Percentiles rank a stretch among this genome's conserved stretches.
phyloP scores from a whole-genome alignment of 352 stramenopile genomes.

The Paralagenidium karlingii region DNA sequence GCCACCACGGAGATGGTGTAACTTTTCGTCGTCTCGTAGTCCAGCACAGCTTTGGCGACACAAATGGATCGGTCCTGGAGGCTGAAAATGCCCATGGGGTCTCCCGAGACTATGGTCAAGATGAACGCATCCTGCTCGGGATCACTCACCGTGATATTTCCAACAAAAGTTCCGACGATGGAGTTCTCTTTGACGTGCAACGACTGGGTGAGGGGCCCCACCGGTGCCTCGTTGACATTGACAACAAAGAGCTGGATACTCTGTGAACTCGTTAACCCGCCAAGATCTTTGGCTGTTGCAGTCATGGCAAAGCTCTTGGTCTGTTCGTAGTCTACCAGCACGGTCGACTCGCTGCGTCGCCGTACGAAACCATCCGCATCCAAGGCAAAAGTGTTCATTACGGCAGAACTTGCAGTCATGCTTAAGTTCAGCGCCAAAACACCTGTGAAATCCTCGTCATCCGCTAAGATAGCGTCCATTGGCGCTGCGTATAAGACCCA shows the following conservation, averaged over 20 bases:
- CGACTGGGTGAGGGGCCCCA: not conserved
- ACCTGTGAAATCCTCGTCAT: constrained; percentile 20
- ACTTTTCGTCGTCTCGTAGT: constrained; percentile 6
- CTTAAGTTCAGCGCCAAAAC: no score
- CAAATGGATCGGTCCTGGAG: constrained; percentile 3
- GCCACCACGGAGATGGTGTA: constrained; percentile 3
- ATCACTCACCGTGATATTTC: constrained; percentile 4
- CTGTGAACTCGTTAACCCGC: constrained; percentile 2
- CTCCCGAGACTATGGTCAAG: constrained; percentile 6
- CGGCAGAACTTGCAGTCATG: no score
- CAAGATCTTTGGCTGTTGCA: constrained; percentile 3
- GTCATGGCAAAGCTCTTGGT: not conserved
- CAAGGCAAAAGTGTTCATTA: constrained; percentile 4
- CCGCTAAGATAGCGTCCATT: constrained; percentile 4
- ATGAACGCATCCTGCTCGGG: constrained; percentile 5
- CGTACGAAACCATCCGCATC: not conserved
- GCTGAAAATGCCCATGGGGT: constrained; percentile 7
- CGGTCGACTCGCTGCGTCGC: not conserved
- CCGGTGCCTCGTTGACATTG: constrained; percentile 12
- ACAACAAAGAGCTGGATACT: constrained; percentile 8
- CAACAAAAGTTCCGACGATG: constrained; percentile 1
- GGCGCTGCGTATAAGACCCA: constrained; percentile 5
- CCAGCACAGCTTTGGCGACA: constrained; percentile 2
- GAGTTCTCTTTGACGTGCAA: constrained; percentile 10
- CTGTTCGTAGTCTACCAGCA: no score